Base-by-base conservation (phyloP, 1,284 basidiomycete species). In the Violaceomyces palustris region DNA sequence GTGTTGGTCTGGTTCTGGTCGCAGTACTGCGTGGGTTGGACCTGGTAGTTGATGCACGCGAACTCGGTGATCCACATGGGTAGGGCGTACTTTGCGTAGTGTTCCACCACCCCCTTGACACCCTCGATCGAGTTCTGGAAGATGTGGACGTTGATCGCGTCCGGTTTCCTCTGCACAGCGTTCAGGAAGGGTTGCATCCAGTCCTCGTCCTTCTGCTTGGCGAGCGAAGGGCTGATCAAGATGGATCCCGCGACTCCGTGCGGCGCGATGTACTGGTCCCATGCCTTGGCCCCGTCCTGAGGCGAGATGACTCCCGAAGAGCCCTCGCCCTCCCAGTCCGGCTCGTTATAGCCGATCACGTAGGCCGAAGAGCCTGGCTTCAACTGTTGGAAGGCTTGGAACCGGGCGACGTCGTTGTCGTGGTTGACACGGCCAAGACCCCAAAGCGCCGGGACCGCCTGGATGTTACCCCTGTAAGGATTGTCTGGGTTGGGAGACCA, bases 111-210 rank as follows among this genome's bases (percentile, higher is more conserved):
- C 5, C 38, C 37, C 33, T 50, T 57, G 35, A 65, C 55, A 11
- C 51, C 47, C n/a, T 45, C 52, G 35, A 59, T 54, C 41, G 51
- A 49, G 47, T 67, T 48, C 31, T 63, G 55, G 56, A 67, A 67
- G 38, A 67, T 65, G 45, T 67, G 64, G 1, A 67, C 62, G n/a
- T 48, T 55, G 37, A 67, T 58, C 18, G 53, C 45, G 49, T 67
- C 64, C 21, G 64, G 64, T 32, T 67, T 42, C 17, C 35, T 45
- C 42, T 49, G 44, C 46, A 65, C 42, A 4, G 39, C 45, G 11
- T 43, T 35, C 14, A 67, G 44, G 52, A 67, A 67, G 3, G 55
- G 52, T 1, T 19, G 35, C 12, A 64, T 23, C 55, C 49, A 56
- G 3, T 26, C 60, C 27, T 67, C 64, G 46, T 63, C 51, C 37